These are phyloP conservation scores for Eucalyptus tenuipes DNA, from an alignment of 345 rosid species.

Conservation along the genomic window DNA sequence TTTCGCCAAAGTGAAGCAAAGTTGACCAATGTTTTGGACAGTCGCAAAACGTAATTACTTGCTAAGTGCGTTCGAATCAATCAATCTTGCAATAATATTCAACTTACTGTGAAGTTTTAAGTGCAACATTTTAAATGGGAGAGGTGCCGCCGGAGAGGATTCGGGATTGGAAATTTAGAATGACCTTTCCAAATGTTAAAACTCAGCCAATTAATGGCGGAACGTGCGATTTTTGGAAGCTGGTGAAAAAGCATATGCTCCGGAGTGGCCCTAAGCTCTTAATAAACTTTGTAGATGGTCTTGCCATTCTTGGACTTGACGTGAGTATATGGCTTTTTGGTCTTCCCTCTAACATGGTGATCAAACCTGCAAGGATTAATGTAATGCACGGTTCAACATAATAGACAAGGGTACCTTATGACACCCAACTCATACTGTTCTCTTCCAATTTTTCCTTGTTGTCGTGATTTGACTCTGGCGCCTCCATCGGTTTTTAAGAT, in stretches of 20 bases:
- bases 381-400: no score
- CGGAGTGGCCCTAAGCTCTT: conserved; percentile 40
- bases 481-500: no score
- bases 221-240: conserved; percentile 30
- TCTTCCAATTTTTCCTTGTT: no score
- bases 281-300: conserved; percentile 44
- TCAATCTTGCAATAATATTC: neutral
- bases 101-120: neutral
- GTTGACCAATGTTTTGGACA: neutral
- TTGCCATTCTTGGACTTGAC: conserved; percentile 46
- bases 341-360: no score
- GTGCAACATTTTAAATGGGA: neutral
- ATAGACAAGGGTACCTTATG: no score
- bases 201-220: conserved; percentile 24
- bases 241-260: conserved; percentile 24
- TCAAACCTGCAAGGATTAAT: no score
- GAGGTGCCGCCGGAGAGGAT: neutral
- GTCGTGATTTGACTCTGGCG: no score
- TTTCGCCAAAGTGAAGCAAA: neutral
- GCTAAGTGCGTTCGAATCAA: neutral
- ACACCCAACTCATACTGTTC: no score
- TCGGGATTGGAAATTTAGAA: neutral
- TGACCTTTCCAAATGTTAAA: conserved; percentile 36
- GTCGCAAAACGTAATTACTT: neutral
- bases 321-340: neutral